Evolutionary conservation across 306 rosid genomes (phyloP), one percentile per base, ranked within the genome.

Genomic region (Sesbania bispinosa): DNA sequence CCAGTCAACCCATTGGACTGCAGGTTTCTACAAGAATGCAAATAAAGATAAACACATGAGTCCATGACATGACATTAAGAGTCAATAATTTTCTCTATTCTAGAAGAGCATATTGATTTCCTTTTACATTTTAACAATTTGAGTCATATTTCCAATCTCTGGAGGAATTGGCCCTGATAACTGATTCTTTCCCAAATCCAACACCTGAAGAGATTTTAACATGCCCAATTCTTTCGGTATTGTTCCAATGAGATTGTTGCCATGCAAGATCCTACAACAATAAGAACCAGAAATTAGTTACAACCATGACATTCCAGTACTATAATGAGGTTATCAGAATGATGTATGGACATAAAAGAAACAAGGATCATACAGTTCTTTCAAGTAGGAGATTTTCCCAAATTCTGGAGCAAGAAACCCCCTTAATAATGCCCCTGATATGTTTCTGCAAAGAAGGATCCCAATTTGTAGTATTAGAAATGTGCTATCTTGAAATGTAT

Each of bases 1-100:
- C 96, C 97, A 6, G 96, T 89, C 86, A 94, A 80, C 57, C 92
- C 96, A 24, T 94, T 94, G 47, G 96, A 89, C 77, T 73, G 89
- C 68, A 94, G 71, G 82, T 85, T 95, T 81, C 99, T 95, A 81
- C 88, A 80, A 73, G 20, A 71, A 80, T 63, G 69, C 15, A 47
- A 75, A 57, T 11, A 65, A 30, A 64, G 20, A 41, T 41, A 4
- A 68, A 80, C 32, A 47, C 23, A 20, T 53, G 47, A 77, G 74
- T 41, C 43, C 67, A 53, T 33, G 13, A 15, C 46, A 52, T 53
- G 4, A 51, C 10, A 1, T 8, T 23, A 68, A 77, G 50, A 77
- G 67, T 35, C 24, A 47, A 32, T 6, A 55, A 33, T 70, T 58
- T 30, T 20, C 4, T 21, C 30, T 8, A 53, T 61, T 35, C 2